Percentiles rank a stretch among this genome's conserved stretches.
Evolutionary conservation across 140 eudicot genomes (phyloP).

Genomic region (Oenanthe javanica): DNA sequence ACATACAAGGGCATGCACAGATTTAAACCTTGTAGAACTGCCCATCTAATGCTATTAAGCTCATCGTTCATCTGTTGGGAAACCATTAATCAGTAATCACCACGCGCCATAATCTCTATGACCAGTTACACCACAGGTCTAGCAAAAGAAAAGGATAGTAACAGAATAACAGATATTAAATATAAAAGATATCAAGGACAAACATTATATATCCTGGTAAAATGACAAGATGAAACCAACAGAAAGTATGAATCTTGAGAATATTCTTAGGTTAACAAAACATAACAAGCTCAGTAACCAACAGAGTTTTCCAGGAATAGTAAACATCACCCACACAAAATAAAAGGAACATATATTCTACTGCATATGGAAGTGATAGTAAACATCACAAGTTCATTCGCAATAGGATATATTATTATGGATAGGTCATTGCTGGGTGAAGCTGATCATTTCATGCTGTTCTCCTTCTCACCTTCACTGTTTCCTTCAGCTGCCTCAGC

Average conservation of each 20-base stretch:
- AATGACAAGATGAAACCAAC: background rate
- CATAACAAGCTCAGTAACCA: background rate
- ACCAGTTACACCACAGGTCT: background rate
- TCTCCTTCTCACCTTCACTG: background rate
- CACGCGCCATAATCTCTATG: background rate
- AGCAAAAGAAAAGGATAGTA: too few species aligned
- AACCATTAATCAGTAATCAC: background rate
- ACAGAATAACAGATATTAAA: too few species aligned
- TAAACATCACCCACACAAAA: background rate
- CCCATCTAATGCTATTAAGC: background rate
- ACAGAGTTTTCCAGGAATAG: background rate
- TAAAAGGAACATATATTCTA: background rate
- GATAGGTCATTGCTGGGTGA: background rate
- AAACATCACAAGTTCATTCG: background rate
- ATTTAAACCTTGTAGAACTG: background rate
- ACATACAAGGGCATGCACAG: background rate
- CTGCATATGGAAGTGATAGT: too few species aligned
- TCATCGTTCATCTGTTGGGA: too few species aligned
- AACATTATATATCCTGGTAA: background rate
- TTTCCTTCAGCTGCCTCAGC: conserved; percentile 9
- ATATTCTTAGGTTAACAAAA: background rate
- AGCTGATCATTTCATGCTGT: background rate
- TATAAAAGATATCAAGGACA: background rate
- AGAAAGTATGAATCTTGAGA: background rate
- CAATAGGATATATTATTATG: too few species aligned